A percentile compares a stretch with the other conserved stretches of the same genome.
These are phyloP conservation scores for Fraxinus greggii DNA, from an alignment of 305 asterid genomes.

Conservation along the genomic window DNA sequence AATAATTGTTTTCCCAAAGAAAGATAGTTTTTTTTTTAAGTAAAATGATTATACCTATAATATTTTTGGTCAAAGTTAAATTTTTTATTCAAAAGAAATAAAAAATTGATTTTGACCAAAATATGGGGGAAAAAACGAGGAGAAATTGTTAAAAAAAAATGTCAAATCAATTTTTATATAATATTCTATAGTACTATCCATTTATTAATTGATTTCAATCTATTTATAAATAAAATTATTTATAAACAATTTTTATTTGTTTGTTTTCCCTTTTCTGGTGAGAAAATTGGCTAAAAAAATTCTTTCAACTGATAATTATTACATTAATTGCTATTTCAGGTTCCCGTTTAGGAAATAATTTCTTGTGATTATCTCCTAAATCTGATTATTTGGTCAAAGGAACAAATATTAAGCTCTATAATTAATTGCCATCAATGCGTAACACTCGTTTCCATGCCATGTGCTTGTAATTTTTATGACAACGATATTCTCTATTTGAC, in stretches of 20 bases:
- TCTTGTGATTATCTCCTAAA: background rate
- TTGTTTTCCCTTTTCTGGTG: background rate
- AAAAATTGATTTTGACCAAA: background rate
- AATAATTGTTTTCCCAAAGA: background rate
- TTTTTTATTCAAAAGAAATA: background rate
- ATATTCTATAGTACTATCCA: no score
- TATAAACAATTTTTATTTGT: no score
- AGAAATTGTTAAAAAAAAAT: no score
- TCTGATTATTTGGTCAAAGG: constrained; percentile 33
- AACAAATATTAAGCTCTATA: constrained; percentile 25
- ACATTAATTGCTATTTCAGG: background rate
- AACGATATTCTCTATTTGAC: constrained; percentile 27
- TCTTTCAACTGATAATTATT: no score
- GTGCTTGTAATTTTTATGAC: background rate
- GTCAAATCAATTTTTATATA: no score
- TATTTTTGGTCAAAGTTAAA: background rate
- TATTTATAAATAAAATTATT: no score
- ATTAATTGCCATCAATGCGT: background rate
- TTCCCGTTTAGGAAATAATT: background rate
- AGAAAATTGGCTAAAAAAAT: background rate
- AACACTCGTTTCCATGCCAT: background rate
- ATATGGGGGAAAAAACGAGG: background rate
- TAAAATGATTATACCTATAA: background rate
- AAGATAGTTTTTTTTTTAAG: background rate
- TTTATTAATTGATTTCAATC: no score